Conservation (phyloP, 768 basidiomycete species). For the Tylopilus vinaceipallidus region DNA sequence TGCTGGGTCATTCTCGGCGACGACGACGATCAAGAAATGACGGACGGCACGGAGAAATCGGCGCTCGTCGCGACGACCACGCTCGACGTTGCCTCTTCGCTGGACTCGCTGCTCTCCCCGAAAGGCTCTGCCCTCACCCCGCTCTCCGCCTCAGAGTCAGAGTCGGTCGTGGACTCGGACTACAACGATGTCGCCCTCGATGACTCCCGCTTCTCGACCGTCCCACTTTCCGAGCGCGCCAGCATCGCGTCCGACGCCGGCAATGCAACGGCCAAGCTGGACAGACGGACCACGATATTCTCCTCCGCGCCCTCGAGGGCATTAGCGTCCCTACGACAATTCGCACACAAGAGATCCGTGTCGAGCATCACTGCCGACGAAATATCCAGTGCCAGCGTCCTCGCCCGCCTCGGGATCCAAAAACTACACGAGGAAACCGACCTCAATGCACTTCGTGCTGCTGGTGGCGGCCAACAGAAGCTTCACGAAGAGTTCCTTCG, state of each 20-base stretch:
- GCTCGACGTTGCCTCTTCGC: conserved; percentile 21
- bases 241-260: conserved; percentile 32
- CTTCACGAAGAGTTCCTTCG: conserved; percentile 76
- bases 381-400: conserved; percentile 45
- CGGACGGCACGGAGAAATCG: conserved; percentile 13
- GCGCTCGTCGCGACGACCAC: conserved; percentile 5
- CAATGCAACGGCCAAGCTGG: conserved; percentile 19
- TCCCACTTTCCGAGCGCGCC: conserved; percentile 40
- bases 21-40: conserved; percentile 22
- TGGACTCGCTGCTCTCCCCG: conserved; percentile 55
- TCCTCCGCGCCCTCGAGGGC: conserved; percentile 23
- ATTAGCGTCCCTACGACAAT: conserved; percentile 23
- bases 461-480: conserved; percentile 64
- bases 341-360: conserved; percentile 58
- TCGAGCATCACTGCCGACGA: conserved; percentile 53
- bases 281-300: conserved; percentile 30
- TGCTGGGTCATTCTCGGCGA: neutral
- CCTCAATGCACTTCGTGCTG: conserved; percentile 40
- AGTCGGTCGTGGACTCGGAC: conserved; percentile 57
- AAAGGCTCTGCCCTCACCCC: conserved; percentile 32
- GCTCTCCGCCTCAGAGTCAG: conserved; percentile 28
- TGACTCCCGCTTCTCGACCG: conserved; percentile 49
- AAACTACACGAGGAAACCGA: conserved; percentile 40
- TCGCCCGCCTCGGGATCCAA: conserved; percentile 52
- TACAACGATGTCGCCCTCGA: conserved; percentile 58